Base-by-base conservation (phyloP, 108 stramenopile species). In the Cylindrotheca closterium region DNA sequence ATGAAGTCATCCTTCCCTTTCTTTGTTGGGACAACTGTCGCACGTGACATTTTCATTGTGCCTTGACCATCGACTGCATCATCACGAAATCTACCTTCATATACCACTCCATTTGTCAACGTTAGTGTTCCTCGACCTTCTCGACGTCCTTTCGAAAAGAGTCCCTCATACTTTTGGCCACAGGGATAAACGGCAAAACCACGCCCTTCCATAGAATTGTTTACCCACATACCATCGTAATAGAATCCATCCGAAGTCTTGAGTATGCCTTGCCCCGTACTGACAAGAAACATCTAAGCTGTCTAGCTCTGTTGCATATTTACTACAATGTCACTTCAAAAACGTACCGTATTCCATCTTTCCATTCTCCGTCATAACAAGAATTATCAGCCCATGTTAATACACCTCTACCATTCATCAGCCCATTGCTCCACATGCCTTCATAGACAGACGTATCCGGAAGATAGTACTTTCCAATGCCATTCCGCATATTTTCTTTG, bases 1-100 rank as follows among this genome's bases (percentile, higher is more conserved):
- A 94, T 91, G 74, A 88, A 91, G 63, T 94, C 88, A 47, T 65
- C 54, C 68, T 89, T 75, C 47, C 51, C 63, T 19, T 70, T 51
- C 10, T 69, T 46, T 22, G 52, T 60, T 3, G 86, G 86, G 52
- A 91, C 85, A 25, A 82, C 74, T 8, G 82, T 83, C 54, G 79
- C 73, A 7, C 70, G 68, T 24, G 73, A 71, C 79, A 96, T 86
- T 67, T 87, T 89, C 79, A 96, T 79, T 12, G 95, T 94, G 18
- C 95, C 95, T 68, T 92, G 91, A 15, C 95, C 95, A 76, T 94
- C 92, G 66, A 96, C 85, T 26, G 73, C 77, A 63, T 96, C 95
- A 57, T 96, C 91, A 30, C 85, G 84, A 70, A 96, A 96, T 47
- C 95, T 76, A 22, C 95, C 95, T 65, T 94, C 91, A 74, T 96